Conservation (phyloP, 176 grass and related monocot genomes). For the Eragrostis curvula region DNA sequence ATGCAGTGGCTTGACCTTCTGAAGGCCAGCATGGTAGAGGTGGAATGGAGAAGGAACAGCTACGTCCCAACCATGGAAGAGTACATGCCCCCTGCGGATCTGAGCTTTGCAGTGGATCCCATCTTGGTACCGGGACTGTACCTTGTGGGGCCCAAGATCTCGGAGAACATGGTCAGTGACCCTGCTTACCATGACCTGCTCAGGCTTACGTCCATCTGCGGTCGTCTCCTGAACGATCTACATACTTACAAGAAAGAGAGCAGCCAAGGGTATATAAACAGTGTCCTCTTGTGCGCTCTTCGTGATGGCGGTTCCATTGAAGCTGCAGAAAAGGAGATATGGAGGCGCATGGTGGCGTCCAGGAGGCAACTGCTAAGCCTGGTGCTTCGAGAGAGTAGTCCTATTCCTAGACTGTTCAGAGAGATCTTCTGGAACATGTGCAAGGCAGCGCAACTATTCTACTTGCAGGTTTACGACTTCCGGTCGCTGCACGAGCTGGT, state of each 20-base stretch:
- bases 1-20: too few species aligned
- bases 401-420: slow-evolving; percentile 43
- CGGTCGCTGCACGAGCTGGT: slow-evolving; percentile 46
- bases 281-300: not conserved
- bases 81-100: too few species aligned
- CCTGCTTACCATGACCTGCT: not conserved
- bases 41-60: too few species aligned
- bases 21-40: too few species aligned
- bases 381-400: slow-evolving; percentile 35
- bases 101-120: too few species aligned
- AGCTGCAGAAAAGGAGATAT: slow-evolving; percentile 23
- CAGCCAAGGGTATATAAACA: not conserved
- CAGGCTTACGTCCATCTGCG: not conserved
- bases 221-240: not conserved
- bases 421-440: too few species aligned
- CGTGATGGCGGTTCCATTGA: not conserved
- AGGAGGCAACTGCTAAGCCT: slow-evolving; percentile 45
- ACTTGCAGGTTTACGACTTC: slow-evolving; percentile 53
- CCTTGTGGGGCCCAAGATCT: too few species aligned
- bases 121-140: too few species aligned
- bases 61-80: too few species aligned
- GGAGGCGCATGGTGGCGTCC: not conserved
- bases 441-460: not conserved
- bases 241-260: not conserved
- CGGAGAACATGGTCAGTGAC: not conserved